Conservation (phyloP, 2,329 filamentous ascomycete species). For the Exophiala sideris region DNA sequence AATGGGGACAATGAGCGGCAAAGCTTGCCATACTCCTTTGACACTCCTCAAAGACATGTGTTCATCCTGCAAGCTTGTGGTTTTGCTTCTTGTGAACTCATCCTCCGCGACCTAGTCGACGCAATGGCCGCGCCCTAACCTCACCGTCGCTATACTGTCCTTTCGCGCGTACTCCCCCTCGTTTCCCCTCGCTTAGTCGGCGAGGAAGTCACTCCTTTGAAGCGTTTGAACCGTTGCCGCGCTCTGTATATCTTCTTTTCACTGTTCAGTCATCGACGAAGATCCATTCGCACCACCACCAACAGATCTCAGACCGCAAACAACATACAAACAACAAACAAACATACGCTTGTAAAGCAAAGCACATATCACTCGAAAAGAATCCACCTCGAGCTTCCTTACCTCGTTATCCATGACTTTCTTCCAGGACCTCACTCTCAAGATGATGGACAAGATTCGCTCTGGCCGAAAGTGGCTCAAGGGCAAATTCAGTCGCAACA, state of each 20-base stretch:
- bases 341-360: neutral
- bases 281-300: neutral
- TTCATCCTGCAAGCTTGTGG: too few species aligned
- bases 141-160: neutral
- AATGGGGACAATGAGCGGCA: neutral
- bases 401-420: slow-evolving; percentile 4
- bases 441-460: slow-evolving; percentile 16
- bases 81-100: too few species aligned
- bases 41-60: too few species aligned
- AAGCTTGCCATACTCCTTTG: too few species aligned
- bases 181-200: neutral
- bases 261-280: neutral
- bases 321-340: neutral
- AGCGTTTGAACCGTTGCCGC: neutral
- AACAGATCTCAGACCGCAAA: neutral
- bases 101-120: neutral
- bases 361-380: neutral
- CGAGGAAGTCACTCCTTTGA: neutral
- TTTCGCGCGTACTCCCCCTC: neutral
- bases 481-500: slow-evolving; percentile 3
- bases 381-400: neutral
- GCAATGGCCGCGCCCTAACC: neutral
- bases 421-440: slow-evolving; percentile 1
- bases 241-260: neutral
- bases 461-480: slow-evolving; percentile 14